A percentile compares a stretch with the other conserved stretches of the same genome.
Evolutionary conservation across 768 basidiomycete genomes (phyloP).

Genomic region (Calocybe cyanea): DNA sequence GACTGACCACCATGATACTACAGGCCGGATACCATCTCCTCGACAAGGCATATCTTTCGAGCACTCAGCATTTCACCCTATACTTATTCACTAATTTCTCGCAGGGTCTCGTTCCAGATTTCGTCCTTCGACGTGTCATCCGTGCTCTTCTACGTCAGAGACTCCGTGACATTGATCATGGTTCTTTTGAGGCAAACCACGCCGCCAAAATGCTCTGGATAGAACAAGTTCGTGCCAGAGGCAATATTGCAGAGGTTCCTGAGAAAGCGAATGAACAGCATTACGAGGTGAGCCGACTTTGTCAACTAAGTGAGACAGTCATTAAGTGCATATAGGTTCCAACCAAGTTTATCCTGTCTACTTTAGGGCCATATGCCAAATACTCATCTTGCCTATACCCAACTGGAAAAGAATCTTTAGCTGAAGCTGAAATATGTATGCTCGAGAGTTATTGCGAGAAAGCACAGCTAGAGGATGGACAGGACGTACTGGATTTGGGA

Average conservation of each 20-base stretch:
- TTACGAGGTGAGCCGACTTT: conserved; percentile 50
- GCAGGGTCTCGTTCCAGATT: conserved; percentile 62
- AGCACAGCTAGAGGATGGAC: conserved; percentile 56
- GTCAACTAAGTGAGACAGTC: neutral
- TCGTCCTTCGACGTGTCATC: conserved; percentile 33
- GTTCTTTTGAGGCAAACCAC: conserved; percentile 57
- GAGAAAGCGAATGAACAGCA: conserved; percentile 75
- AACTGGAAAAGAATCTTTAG: conserved; percentile 54
- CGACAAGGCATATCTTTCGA: conserved; percentile 8
- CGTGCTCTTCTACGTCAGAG: conserved; percentile 46
- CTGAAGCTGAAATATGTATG: conserved; percentile 63
- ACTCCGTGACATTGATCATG: conserved; percentile 57
- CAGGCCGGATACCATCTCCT: conserved; percentile 11
- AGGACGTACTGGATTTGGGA: conserved; percentile 63
- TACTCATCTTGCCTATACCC: conserved; percentile 67
- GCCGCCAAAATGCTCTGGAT: conserved; percentile 67
- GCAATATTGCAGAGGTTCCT: conserved; percentile 56
- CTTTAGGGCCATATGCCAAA: conserved; percentile 62
- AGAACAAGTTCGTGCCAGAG: conserved; percentile 44
- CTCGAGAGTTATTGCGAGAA: conserved; percentile 64
- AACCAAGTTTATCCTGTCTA: conserved; percentile 60
- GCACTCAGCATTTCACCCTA: conserved; percentile 21
- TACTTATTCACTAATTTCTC: neutral
- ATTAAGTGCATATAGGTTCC: conserved; percentile 48
- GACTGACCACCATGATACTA: conserved; percentile 7